Evolutionary conservation across 106 monocot species (phyloP).

Genomic region (Phalaenopsis equestris): DNA sequence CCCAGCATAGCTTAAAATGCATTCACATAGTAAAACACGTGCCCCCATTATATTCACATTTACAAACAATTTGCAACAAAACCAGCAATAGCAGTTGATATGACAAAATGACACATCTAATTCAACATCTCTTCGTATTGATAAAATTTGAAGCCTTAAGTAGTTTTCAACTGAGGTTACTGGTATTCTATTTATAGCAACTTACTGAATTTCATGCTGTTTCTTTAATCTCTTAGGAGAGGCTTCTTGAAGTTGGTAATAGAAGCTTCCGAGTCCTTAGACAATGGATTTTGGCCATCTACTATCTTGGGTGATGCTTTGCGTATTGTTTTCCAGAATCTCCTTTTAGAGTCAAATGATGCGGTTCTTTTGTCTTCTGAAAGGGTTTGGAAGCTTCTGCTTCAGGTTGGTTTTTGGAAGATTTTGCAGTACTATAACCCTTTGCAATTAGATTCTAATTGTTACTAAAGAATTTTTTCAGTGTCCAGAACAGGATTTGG

Average conservation of each 20-base stretch:
- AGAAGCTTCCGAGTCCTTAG: slow-evolving; percentile 21
- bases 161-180: not conserved
- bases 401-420: slow-evolving; percentile 48
- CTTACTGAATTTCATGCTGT: slow-evolving; percentile 9
- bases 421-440: not conserved
- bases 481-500: slow-evolving; percentile 70
- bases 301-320: slow-evolving; percentile 80
- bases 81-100: not conserved
- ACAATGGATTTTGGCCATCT: slow-evolving; percentile 54
- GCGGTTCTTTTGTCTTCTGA: slow-evolving; percentile 71
- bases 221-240: slow-evolving; percentile 32
- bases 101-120: not conserved
- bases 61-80: not conserved
- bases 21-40: not conserved
- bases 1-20: not conserved
- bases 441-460: slow-evolving; percentile 4
- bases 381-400: slow-evolving; percentile 86
- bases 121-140: not conserved
- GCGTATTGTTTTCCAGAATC: slow-evolving; percentile 91
- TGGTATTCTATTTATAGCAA: not conserved
- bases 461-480: slow-evolving; percentile 21
- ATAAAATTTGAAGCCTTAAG: not conserved
- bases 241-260: slow-evolving; percentile 80
- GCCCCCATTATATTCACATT: not conserved
- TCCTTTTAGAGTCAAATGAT: slow-evolving; percentile 86